Base-by-base conservation (phyloP, 192 early-diverging fungal species). In the Nowakowskiella sp. region DNA sequence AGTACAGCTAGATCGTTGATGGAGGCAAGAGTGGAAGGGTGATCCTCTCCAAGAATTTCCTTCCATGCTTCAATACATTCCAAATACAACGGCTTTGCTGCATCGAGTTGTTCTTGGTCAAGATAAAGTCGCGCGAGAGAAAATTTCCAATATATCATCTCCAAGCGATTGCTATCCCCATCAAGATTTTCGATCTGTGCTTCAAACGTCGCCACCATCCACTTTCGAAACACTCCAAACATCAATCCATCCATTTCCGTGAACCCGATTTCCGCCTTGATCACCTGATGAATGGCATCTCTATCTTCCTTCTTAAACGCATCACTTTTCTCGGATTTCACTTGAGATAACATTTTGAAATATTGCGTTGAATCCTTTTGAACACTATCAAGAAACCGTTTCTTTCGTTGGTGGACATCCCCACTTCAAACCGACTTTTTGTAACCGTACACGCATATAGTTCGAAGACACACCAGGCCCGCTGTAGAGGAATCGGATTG, bases 381-480 rank as follows among this genome's bases (percentile, higher is more conserved):
- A 19, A 39, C 13, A 13, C 13, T 19, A 39, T 39, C 36, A 13
- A 39, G 19, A 13, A 39, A 39, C 19, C 36, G 36, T 19, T 19
- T 39, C 13, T 39, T 39, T 39, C 36, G 19, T 39, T 19, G 36
- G 36, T 13, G 13, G 36, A 19, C 19, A 39, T 13, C 36, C 13
- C 36, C 13, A 39, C 13, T 13, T 19, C 19, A 13, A 39, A 39
- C 13, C 36, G 13, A 19, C 36, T 13, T 13, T 19, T 19, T 13
- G 36, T 19, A 39, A 19, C 13, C 36, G 6, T 50, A 36, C 6
- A 13, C 10, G 49, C 49, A 50, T 32, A 50, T 10, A 50, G 10
- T 50, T 50, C 49, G 25, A 31, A 50, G 6, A 50, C 6, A 27
- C 49, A 50, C 49, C 49, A 50, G 24, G 10, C 21, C 8, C 49